Base-by-base conservation (phyloP, 371 early-diverging fungal genomes). In the Phascolomyces articulosus region DNA sequence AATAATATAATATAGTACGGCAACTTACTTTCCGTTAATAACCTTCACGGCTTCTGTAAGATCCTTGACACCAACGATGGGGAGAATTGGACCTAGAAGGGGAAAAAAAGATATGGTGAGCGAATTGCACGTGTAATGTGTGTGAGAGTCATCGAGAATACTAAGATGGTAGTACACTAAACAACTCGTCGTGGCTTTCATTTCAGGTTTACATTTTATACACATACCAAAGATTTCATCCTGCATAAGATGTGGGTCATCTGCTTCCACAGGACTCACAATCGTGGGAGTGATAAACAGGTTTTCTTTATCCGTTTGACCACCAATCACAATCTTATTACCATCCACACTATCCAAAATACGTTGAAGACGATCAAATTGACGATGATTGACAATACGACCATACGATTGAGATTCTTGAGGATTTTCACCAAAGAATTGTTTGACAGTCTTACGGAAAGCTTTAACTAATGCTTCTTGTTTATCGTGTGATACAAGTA, bases 21-120 rank as follows among this genome's bases (percentile, higher is more conserved):
- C n/a, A 29, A 28, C 59, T 60, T 60, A 69, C 73, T 65, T 78
- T 2, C 68, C 21, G 16, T 78, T 79, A 1, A 79, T 59, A 64
- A 77, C 65, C 23, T 75, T 73, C 48, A 96, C 84, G 28, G 92
- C 94, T 55, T 93, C 94, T 13, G 95, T 87, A 29, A 93, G 69
- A 53, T 85, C 75, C 9, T 90, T 86, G 21, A 90, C 83, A 29
- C 85, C 80, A 38, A 98, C 67, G 60, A 97, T 78, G 15, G 79
- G 79, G 65, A 96, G 74, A 57, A 95, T 82, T 6, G 96, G 96
- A 21, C 90, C 73, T 73, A 63, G n/a, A n/a, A n/a, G n/a, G n/a
- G n/a, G n/a, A n/a, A n/a, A n/a, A n/a, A n/a, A n/a, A n/a, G n/a
- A n/a, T n/a, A n/a, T n/a, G n/a, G n/a, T n/a, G n/a, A n/a, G n/a